phyloP scores from a whole-genome alignment of 768 basidiomycete species.

The Termitomyces sp. region DNA sequence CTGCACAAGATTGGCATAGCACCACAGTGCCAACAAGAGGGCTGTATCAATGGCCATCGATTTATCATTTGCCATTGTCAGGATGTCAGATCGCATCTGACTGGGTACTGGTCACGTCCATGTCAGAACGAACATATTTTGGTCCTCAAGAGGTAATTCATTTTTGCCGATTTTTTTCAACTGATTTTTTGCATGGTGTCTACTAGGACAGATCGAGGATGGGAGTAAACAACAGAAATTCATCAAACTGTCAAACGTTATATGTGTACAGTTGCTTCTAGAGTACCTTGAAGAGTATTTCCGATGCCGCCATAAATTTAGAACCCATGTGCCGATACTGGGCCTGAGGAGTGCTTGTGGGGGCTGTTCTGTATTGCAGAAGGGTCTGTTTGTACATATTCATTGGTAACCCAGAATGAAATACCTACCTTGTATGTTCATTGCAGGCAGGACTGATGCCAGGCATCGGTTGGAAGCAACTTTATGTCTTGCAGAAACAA shows the following conservation, averaged over 20 bases:
- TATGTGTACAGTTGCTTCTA: too few relatives aligned
- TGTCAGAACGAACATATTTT: too few relatives aligned
- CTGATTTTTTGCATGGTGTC: not conserved
- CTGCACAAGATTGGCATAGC: too few relatives aligned
- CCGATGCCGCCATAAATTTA: not conserved
- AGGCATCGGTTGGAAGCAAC: constrained; percentile 20
- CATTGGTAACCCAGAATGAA: not conserved
- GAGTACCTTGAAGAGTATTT: constrained; percentile 3
- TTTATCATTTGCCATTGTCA: too few relatives aligned
- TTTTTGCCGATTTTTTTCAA: not conserved
- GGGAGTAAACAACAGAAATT: too few relatives aligned
- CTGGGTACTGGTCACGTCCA: too few relatives aligned
- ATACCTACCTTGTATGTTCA: too few relatives aligned
- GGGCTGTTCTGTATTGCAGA: not conserved
- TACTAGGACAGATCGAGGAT: not conserved
- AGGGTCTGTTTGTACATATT: too few relatives aligned
- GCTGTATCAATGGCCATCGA: too few relatives aligned
- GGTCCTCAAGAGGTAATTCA: not conserved
- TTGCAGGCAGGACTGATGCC: constrained; percentile 17
- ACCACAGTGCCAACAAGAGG: too few relatives aligned
- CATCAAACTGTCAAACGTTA: too few relatives aligned
- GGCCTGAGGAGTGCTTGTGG: not conserved
- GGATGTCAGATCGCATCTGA: too few relatives aligned
- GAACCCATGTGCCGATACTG: not conserved
- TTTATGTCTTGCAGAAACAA: constrained; percentile 20